Conservation (phyloP, 352 stramenopile genomes). For the Phytopythium helicoides region DNA sequence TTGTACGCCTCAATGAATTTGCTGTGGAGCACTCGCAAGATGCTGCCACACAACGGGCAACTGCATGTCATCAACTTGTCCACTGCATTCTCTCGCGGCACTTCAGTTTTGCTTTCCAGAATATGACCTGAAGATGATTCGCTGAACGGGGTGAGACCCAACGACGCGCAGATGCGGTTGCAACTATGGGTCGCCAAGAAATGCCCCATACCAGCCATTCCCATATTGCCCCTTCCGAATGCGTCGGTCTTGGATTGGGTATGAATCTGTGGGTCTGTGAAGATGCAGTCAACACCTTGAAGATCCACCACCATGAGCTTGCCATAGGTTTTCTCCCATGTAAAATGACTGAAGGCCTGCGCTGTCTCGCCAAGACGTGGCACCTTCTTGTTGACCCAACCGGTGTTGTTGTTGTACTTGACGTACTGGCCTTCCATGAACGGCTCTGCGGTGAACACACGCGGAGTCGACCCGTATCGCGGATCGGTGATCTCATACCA, state of each 20-base stretch:
- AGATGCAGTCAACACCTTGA: conserved; percentile 24
- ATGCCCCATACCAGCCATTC: conserved; percentile 19
- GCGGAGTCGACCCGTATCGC: not conserved
- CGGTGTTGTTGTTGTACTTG: conserved; percentile 52
- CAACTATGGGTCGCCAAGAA: conserved; percentile 41
- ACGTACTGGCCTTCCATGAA: conserved; percentile 26
- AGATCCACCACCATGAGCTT: conserved; percentile 40
- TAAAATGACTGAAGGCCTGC: conserved; percentile 46
- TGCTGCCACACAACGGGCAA: conserved; percentile 29
- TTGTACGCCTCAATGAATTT: conserved; percentile 19
- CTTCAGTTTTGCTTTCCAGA: not conserved
- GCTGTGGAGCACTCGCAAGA: conserved; percentile 15
- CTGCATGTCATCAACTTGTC: conserved; percentile 24
- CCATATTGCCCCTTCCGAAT: conserved; percentile 28
- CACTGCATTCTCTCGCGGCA: not conserved
- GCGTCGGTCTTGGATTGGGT: not conserved
- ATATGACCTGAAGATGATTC: not conserved
- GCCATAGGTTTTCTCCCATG: conserved; percentile 30
- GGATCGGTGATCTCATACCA: conserved; percentile 36
- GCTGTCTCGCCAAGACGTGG: conserved; percentile 12
- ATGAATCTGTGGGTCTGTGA: conserved; percentile 50
- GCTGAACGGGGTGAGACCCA: conserved; percentile 1
- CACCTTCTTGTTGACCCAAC: conserved; percentile 15
- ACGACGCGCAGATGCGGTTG: conserved; percentile 23
- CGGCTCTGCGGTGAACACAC: conserved; percentile 21